Conservation (phyloP, 1,284 basidiomycete genomes). For the Ustilago cynodontis region DNA sequence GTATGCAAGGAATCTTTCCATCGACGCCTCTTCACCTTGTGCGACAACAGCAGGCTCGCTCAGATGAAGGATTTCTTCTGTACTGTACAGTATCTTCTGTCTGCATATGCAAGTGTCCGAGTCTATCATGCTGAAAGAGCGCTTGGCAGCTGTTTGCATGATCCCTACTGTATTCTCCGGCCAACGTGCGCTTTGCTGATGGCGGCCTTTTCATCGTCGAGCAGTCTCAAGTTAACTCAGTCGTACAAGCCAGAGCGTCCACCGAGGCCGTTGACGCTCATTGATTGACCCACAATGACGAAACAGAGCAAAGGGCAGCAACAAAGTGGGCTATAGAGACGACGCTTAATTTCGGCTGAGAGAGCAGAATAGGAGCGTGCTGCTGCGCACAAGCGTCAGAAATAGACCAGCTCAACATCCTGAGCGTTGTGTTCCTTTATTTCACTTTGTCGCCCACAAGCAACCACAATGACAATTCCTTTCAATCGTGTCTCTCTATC, state of each 20-base stretch:
- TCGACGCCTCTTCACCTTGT: conserved; percentile 22
- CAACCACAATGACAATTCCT: background rate
- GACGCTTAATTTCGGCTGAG: background rate
- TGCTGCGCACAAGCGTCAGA: background rate
- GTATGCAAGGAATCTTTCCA: conserved; percentile 43
- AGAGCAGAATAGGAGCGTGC: background rate
- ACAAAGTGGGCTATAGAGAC: background rate
- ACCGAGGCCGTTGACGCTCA: no score
- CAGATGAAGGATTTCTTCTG: background rate
- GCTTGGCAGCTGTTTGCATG: conserved; percentile 8
- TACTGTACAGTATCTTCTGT: no score
- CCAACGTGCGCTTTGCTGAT: background rate
- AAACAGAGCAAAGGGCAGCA: background rate
- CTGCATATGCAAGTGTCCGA: background rate
- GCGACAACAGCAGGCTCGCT: background rate
- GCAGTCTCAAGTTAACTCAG: no score
- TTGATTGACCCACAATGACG: background rate
- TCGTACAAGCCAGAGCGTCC: no score
- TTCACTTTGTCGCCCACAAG: background rate
- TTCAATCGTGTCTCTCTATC: no score
- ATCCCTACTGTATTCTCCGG: background rate
- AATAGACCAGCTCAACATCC: no score
- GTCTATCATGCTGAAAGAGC: background rate
- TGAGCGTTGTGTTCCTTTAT: no score
- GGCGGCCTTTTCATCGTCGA: background rate